phyloP scores from a whole-genome alignment of 176 grass and related monocot genomes.

The Ensete glaucum region DNA sequence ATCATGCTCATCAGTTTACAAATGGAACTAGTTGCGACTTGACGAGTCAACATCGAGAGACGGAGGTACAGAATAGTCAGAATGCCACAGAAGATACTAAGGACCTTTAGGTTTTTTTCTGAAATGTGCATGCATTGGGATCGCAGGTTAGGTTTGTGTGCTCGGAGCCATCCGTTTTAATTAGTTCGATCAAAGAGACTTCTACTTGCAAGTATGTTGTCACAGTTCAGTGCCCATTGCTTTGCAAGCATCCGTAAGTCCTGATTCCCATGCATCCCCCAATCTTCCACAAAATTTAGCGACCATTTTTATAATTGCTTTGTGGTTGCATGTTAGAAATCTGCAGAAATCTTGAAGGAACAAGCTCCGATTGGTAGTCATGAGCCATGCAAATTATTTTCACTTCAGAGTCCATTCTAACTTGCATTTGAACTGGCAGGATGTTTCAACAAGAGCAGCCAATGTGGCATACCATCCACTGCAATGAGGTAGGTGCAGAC shows the following conservation, averaged over 20 bases:
- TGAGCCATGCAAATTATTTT: background rate
- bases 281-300: no score
- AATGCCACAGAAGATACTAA: background rate
- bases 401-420: background rate
- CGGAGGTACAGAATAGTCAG: constrained; percentile 44
- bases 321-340: no score
- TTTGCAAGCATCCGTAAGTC: constrained; percentile 94
- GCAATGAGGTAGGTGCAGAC: constrained; percentile 46
- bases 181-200: constrained; percentile 88
- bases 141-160: constrained; percentile 90
- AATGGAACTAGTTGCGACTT: constrained; percentile 91
- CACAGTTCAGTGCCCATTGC: constrained; percentile 66
- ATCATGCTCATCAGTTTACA: constrained; percentile 78
- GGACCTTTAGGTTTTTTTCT: background rate
- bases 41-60: constrained; percentile 59
- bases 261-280: background rate
- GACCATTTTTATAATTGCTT: no score
- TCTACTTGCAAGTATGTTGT: constrained; percentile 90
- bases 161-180: constrained; percentile 46
- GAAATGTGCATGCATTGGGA: background rate
- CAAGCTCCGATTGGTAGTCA: background rate
- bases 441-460: constrained; percentile 81
- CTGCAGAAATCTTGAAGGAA: no score
- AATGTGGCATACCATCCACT: constrained; percentile 53
- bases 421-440: constrained; percentile 16